Percentiles rank a stretch among this genome's conserved stretches.
phyloP scores from a whole-genome alignment of 2,329 filamentous ascomycete species.

The Aciculosporium take region DNA sequence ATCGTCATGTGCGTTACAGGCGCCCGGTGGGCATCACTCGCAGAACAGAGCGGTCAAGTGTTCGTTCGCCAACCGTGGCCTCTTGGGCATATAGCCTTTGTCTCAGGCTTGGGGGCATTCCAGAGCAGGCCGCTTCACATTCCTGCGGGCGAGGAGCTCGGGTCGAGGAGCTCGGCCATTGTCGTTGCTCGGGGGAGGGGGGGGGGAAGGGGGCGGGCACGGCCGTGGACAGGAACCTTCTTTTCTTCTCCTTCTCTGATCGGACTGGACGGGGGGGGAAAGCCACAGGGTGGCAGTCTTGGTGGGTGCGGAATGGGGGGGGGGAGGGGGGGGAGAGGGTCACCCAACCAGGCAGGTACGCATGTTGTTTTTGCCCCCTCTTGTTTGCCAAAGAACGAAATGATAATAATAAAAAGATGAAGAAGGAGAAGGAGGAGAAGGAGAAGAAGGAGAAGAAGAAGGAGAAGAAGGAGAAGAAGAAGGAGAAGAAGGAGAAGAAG shows the following conservation, averaged over 20 bases:
- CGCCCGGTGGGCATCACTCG: conserved; percentile 14
- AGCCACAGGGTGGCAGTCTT: conserved; percentile 6
- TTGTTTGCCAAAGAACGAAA: too few relatives aligned
- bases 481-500: not conserved
- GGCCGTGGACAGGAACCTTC: conserved; percentile 1
- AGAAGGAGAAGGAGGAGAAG: too few relatives aligned
- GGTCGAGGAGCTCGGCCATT: conserved; percentile 17
- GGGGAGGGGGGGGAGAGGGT: not conserved
- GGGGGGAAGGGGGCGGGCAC: conserved; percentile 16
- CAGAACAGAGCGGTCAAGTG: conserved; percentile 6
- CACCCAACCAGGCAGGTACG: conserved; percentile 1
- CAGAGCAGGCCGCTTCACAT: conserved; percentile 16
- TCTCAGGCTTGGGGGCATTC: conserved; percentile 22
- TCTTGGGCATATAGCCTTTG: conserved; percentile 19
- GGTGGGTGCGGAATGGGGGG: conserved; percentile 2
- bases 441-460: not conserved
- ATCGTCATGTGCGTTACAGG: conserved; percentile 6
- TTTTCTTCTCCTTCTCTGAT: too few relatives aligned
- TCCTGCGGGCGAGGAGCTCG: conserved; percentile 15
- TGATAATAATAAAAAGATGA: too few relatives aligned
- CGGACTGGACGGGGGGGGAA: not conserved
- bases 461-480: not conserved
- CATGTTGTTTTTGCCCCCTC: not conserved
- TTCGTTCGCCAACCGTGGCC: conserved; percentile 13
- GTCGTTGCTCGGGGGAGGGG: conserved; percentile 20